Percentiles rank a stretch among this genome's conserved stretches.
These are phyloP conservation scores for Lunularia cruciata DNA, from an alignment of 225 moss, liverwort and hornwort species.

Conservation along the genomic window DNA sequence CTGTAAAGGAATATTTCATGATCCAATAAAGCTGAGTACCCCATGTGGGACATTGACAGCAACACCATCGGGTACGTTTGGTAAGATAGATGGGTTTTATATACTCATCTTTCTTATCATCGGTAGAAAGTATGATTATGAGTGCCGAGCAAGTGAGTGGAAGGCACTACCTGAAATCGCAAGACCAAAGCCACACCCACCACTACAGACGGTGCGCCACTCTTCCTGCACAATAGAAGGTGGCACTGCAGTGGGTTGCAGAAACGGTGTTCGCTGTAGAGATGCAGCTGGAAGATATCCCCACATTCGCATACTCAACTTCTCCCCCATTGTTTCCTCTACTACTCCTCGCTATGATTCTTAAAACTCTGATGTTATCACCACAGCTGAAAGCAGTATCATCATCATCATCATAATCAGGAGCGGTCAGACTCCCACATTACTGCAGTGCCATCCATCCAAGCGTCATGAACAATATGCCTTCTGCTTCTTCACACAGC, in stretches of 20 bases:
- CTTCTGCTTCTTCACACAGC: not conserved
- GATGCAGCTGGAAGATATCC: slow-evolving; percentile 90
- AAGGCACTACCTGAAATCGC: slow-evolving; percentile 74
- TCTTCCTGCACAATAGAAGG: slow-evolving; percentile 48
- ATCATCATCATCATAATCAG: too few relatives aligned
- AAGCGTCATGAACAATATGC: not conserved
- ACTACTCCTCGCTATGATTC: not conserved
- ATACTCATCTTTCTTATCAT: not conserved
- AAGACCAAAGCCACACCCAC: slow-evolving; percentile 91
- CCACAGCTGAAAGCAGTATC: too few relatives aligned
- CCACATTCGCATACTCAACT: slow-evolving; percentile 78
- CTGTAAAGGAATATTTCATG: too few relatives aligned
- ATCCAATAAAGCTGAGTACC: too few relatives aligned
- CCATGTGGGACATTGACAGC: too few relatives aligned
- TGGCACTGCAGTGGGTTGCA: slow-evolving; percentile 65
- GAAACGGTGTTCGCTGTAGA: slow-evolving; percentile 53
- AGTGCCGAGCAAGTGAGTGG: not conserved
- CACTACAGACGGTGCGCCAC: slow-evolving; percentile 67
- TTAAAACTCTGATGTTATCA: not conserved
- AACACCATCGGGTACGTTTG: too few relatives aligned
- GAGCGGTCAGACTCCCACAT: too few relatives aligned
- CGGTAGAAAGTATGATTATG: not conserved
- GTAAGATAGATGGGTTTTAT: too few relatives aligned
- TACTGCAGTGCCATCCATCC: not conserved
- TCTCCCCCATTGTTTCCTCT: slow-evolving; percentile 19